phyloP scores from a whole-genome alignment of 2,329 filamentous ascomycete species.

The Rhinocladiella similis region DNA sequence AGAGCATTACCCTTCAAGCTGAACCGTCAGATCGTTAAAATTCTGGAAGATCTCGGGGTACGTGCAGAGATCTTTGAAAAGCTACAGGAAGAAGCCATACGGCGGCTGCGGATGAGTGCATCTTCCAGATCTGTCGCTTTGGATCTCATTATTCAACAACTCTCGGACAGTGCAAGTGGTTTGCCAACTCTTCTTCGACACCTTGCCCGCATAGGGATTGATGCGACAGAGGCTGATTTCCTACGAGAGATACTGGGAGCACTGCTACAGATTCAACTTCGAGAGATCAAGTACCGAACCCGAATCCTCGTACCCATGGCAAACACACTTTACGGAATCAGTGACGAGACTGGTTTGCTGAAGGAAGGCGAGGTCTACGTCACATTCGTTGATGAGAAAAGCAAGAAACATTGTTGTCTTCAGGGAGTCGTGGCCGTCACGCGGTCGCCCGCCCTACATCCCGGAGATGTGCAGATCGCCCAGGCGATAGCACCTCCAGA shows the following conservation, averaged over 20 bases:
- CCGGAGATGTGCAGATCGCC: slow-evolving; percentile 73
- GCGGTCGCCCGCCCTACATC: slow-evolving; percentile 77
- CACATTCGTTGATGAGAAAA: slow-evolving; percentile 36
- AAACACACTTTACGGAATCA: slow-evolving; percentile 76
- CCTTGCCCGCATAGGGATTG: slow-evolving; percentile 58
- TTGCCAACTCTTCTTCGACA: slow-evolving; percentile 63
- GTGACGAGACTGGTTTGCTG: slow-evolving; percentile 76
- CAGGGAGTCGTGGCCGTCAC: slow-evolving; percentile 60
- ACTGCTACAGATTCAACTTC: slow-evolving; percentile 67
- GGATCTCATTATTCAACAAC: slow-evolving; percentile 63
- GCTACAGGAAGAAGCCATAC: slow-evolving; percentile 64
- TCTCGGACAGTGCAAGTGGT: slow-evolving; percentile 60
- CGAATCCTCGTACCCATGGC: slow-evolving; percentile 71
- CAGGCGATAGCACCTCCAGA: slow-evolving; percentile 59
- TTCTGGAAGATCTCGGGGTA: slow-evolving; percentile 75
- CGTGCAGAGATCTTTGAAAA: slow-evolving; percentile 59
- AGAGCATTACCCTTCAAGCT: slow-evolving; percentile 68
- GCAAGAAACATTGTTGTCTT: background rate
- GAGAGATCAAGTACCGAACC: slow-evolving; percentile 74
- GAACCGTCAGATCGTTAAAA: slow-evolving; percentile 82
- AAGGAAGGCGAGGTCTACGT: slow-evolving; percentile 66
- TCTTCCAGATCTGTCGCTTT: slow-evolving; percentile 62
- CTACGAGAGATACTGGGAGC: slow-evolving; percentile 71
- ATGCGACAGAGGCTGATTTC: slow-evolving; percentile 69
- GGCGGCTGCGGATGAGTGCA: slow-evolving; percentile 60